Evolutionary conservation across 2,329 filamentous ascomycete genomes (phyloP).

Genomic region (Calonectria pauciramosa): DNA sequence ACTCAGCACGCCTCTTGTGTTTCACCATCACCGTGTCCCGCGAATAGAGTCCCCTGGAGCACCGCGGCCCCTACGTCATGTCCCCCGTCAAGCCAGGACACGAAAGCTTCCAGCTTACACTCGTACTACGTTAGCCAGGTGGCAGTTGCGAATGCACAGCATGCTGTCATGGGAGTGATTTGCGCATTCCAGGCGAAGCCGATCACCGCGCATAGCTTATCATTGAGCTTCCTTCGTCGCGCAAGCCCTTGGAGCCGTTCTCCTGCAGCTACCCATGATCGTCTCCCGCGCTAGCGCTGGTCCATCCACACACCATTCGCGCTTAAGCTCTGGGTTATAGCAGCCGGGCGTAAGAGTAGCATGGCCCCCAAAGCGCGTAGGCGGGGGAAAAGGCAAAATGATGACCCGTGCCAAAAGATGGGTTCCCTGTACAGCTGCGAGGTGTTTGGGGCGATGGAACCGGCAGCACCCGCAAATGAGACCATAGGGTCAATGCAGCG

Average conservation of each 20-base stretch:
- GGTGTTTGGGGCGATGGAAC: neutral
- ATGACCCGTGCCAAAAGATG: conserved; percentile 3
- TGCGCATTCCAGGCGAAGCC: neutral
- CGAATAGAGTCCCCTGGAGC: neutral
- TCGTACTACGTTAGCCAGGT: neutral
- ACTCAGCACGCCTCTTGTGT: neutral
- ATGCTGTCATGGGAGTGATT: neutral
- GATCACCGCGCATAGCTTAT: neutral
- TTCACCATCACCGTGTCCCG: neutral
- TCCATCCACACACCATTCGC: neutral
- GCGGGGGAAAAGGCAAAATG: neutral
- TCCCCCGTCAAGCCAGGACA: neutral
- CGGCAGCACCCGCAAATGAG: too few species aligned
- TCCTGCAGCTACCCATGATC: neutral
- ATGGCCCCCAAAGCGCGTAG: neutral
- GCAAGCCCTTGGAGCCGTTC: neutral
- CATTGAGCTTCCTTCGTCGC: neutral
- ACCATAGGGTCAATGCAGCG: neutral
- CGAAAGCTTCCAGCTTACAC: neutral
- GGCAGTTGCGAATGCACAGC: neutral
- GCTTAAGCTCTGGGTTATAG: neutral
- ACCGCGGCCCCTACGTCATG: neutral
- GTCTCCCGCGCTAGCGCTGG: neutral
- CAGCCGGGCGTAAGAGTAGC: neutral
- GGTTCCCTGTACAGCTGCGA: neutral